Evolutionary conservation across 2,329 filamentous ascomycete genomes (phyloP).

Genomic region (Dactylellina haptotyla): DNA sequence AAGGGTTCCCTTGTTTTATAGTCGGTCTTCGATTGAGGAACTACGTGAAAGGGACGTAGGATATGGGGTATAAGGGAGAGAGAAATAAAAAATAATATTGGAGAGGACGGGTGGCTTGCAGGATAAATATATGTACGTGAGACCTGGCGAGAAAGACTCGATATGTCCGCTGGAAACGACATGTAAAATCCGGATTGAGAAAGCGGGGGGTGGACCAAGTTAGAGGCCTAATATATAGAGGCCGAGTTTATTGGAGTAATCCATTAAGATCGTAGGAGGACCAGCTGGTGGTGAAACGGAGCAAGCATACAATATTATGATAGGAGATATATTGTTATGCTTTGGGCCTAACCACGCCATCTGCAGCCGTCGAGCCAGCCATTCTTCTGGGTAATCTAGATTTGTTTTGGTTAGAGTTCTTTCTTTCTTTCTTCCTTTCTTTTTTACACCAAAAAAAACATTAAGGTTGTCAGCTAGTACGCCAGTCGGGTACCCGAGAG

Average conservation of each 20-base stretch:
- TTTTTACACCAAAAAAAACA: constrained; percentile 4
- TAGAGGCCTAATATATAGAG: constrained; percentile 10
- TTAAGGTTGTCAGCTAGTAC: constrained; percentile 36
- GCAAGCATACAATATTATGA: neutral
- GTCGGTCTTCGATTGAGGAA: neutral
- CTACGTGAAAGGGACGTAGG: neutral
- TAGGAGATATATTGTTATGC: constrained; percentile 19
- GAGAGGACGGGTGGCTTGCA: constrained; percentile 14
- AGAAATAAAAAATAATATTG: neutral
- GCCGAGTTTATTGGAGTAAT: neutral
- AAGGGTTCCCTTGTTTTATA: too few species aligned
- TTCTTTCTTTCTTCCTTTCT: neutral
- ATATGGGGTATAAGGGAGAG: neutral
- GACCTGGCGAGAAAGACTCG: neutral
- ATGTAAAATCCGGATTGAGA: constrained; percentile 13
- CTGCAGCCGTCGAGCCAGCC: constrained; percentile 13
- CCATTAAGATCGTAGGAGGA: neutral
- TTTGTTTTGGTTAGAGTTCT: neutral
- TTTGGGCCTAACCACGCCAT: constrained; percentile 27
- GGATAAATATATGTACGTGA: constrained; percentile 1
- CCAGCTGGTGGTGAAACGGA: constrained; percentile 24
- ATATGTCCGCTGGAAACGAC: neutral
- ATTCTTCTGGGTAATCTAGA: neutral
- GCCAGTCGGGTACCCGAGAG: constrained; percentile 9
- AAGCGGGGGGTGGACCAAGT: neutral